Evolutionary conservation across 2,329 filamentous ascomycete species (phyloP).

Genomic region (Neonectria punicea): DNA sequence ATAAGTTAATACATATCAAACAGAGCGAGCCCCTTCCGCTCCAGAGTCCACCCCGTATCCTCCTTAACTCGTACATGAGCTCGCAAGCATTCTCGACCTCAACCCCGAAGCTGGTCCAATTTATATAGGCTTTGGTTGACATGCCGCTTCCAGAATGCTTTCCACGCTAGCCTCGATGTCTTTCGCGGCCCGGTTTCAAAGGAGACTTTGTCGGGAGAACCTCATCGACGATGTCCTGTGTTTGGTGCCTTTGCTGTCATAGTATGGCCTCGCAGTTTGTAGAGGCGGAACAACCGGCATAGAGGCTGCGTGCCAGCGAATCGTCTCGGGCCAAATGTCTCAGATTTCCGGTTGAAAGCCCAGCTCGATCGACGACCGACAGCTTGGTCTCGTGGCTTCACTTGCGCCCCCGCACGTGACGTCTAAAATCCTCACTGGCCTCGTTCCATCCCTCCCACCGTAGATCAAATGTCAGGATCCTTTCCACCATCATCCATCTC

Average conservation of each 20-base stretch:
- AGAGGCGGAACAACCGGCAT: neutral
- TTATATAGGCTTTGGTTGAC: neutral
- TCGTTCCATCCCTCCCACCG: constrained; percentile 48
- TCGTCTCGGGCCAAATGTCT: neutral
- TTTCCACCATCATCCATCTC: constrained; percentile 53
- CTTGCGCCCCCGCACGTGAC: constrained; percentile 20
- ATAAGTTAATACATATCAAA: neutral
- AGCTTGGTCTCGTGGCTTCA: constrained; percentile 11
- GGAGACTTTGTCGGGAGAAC: neutral
- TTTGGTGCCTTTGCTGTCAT: neutral
- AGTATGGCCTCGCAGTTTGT: neutral
- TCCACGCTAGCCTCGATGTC: neutral
- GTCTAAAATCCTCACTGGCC: constrained; percentile 38
- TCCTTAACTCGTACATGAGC: neutral
- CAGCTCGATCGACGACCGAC: neutral
- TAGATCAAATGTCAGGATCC: constrained; percentile 51
- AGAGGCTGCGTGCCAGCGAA: neutral
- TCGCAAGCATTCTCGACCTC: neutral
- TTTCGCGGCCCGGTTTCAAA: neutral
- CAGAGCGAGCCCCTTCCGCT: neutral
- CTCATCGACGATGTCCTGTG: neutral
- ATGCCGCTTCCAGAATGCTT: neutral
- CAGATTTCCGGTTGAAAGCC: neutral
- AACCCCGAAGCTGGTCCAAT: neutral
- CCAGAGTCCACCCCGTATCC: neutral